Evolutionary conservation across 495 filamentous ascomycete species (phyloP).

Genomic region (Penicillium lividum): DNA sequence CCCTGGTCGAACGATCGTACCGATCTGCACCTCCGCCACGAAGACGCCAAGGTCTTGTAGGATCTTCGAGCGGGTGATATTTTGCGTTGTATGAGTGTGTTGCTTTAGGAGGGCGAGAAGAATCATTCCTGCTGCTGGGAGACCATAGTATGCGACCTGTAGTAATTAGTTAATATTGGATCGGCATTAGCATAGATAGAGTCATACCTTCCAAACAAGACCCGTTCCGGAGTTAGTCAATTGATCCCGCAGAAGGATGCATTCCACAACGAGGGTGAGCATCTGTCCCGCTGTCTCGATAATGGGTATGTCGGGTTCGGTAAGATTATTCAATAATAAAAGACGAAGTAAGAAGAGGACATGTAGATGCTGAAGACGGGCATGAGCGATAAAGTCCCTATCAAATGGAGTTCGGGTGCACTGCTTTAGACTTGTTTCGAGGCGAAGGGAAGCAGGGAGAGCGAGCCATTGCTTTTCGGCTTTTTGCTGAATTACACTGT

Average conservation of each 20-base stretch:
- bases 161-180: background rate
- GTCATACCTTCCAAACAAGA: constrained; percentile 43
- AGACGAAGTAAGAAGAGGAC: constrained; percentile 41
- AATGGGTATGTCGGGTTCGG: constrained; percentile 35
- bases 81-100: constrained; percentile 13
- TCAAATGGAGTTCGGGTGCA: constrained; percentile 29
- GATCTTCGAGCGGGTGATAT: constrained; percentile 25
- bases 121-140: constrained; percentile 44
- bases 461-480: constrained; percentile 29
- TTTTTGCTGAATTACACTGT: constrained; percentile 27
- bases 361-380: constrained; percentile 43
- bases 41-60: constrained; percentile 41
- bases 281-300: constrained; percentile 36
- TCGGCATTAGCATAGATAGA: background rate
- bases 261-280: constrained; percentile 38
- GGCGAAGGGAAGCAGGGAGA: constrained; percentile 30
- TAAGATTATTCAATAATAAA: constrained; percentile 29
- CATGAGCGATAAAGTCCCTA: constrained; percentile 36
- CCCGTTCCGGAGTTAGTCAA: constrained; percentile 42
- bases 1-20: constrained; percentile 32
- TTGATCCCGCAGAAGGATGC: constrained; percentile 39
- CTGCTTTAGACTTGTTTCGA: constrained; percentile 31
- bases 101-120: constrained; percentile 38
- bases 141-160: constrained; percentile 43
- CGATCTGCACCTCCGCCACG: constrained; percentile 39